Conservation (phyloP, 2,329 filamentous ascomycete genomes). For the Penicillium italicum region DNA sequence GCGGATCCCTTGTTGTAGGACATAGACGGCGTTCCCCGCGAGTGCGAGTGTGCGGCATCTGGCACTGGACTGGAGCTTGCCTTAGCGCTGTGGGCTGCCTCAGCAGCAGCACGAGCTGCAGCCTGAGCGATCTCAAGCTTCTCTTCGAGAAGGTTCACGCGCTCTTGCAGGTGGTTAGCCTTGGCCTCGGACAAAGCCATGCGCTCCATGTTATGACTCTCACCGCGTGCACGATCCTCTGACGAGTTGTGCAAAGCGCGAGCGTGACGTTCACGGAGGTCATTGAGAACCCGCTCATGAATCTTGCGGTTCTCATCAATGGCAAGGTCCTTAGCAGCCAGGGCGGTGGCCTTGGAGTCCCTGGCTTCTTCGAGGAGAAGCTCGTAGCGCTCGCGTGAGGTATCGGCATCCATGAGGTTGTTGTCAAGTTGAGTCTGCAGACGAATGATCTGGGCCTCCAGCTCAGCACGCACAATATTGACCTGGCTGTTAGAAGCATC, state of each 20-base stretch:
- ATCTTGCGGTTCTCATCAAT: conserved; percentile 58
- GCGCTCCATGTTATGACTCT: conserved; percentile 75
- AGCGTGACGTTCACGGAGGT: conserved; percentile 71
- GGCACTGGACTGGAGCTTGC: conserved; percentile 37
- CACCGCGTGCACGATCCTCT: conserved; percentile 77
- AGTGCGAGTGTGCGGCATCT: conserved; percentile 39
- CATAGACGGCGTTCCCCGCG: conserved; percentile 45
- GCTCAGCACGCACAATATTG: conserved; percentile 74
- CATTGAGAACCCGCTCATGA: conserved; percentile 70
- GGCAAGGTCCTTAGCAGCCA: conserved; percentile 54
- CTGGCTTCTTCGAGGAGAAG: conserved; percentile 80
- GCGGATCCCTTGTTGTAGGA: conserved; percentile 45
- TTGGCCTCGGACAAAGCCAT: conserved; percentile 80
- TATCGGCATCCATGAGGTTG: conserved; percentile 74
- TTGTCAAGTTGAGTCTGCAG: conserved; percentile 73
- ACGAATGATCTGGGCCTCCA: conserved; percentile 73
- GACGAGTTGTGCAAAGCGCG: conserved; percentile 67
- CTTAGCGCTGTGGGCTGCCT: conserved; percentile 64
- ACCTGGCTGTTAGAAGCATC: conserved; percentile 81
- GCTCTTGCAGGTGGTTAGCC: conserved; percentile 80
- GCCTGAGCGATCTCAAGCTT: conserved; percentile 86
- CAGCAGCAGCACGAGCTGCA: conserved; percentile 76
- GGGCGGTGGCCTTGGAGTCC: conserved; percentile 60
- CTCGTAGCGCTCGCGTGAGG: conserved; percentile 73
- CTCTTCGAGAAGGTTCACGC: conserved; percentile 79